phyloP scores from a whole-genome alignment of 306 rosid genomes.

The Adenanthera pavonina region DNA sequence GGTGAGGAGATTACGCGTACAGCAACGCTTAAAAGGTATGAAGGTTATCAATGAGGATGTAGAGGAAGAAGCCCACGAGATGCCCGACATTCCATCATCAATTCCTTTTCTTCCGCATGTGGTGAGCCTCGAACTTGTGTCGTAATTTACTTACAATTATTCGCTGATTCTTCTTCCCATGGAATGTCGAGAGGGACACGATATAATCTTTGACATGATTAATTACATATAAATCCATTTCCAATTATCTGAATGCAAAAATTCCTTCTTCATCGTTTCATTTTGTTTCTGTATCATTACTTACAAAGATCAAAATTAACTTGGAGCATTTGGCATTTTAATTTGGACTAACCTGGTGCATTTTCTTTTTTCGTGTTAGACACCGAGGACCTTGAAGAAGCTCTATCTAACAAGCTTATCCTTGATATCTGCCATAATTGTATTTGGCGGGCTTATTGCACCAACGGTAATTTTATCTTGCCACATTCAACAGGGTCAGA shows the following conservation, averaged over 20 bases:
- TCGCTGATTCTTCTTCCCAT: background rate
- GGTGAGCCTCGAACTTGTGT: conserved; percentile 58
- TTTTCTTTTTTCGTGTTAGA: conserved; percentile 53
- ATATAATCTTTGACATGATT: background rate
- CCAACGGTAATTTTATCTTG: conserved; percentile 70
- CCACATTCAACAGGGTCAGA: background rate
- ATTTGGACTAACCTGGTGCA: conserved; percentile 27
- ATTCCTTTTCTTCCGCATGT: conserved; percentile 86
- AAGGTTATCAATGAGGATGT: conserved; percentile 45
- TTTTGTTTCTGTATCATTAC: conserved; percentile 34
- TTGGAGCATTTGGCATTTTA: conserved; percentile 11
- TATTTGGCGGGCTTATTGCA: conserved; percentile 90
- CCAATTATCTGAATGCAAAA: background rate
- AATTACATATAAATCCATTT: background rate
- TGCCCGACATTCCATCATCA: conserved; percentile 92
- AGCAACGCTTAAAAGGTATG: conserved; percentile 66
- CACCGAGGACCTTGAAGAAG: conserved; percentile 85
- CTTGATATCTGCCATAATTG: conserved; percentile 72
- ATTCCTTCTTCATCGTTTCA: conserved; percentile 13
- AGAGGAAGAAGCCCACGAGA: conserved; percentile 75
- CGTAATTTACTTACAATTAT: background rate
- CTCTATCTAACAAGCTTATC: conserved; percentile 75
- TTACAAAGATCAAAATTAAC: conserved; percentile 18
- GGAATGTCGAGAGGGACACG: background rate
- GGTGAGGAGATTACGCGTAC: conserved; percentile 95